These are phyloP conservation scores for Tetrahymena elliotti DNA, from an alignment of 73 alveolate species.

Conservation along the genomic window DNA sequence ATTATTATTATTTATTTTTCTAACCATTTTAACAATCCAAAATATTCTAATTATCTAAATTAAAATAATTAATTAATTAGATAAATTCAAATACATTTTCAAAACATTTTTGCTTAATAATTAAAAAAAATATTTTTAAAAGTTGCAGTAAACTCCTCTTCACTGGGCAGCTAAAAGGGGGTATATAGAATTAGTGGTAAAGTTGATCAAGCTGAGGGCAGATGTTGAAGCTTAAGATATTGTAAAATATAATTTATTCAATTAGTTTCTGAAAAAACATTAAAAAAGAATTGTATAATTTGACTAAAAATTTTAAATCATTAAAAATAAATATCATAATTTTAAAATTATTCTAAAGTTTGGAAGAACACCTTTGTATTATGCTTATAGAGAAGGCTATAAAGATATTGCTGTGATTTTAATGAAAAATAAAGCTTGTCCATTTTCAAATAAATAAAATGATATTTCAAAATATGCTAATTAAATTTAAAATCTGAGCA, in stretches of 20 bases:
- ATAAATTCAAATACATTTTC: too few species aligned
- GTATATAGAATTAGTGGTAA: neutral
- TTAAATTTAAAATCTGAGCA: neutral
- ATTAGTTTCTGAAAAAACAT: too few species aligned
- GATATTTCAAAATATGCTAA: neutral
- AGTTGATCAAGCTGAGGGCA: neutral
- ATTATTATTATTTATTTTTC: too few species aligned
- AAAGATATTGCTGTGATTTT: neutral
- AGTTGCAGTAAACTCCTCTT: neutral
- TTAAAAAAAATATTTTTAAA: too few species aligned
- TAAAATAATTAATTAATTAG: too few species aligned
- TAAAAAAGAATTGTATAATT: too few species aligned
- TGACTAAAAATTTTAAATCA: too few species aligned
- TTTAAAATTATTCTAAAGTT: too few species aligned
- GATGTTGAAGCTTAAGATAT: neutral
- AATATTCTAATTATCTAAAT: too few species aligned
- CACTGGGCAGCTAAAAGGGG: neutral
- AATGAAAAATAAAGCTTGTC: neutral
- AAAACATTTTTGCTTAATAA: too few species aligned
- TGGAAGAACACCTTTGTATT: neutral
- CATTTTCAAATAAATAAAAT: neutral
- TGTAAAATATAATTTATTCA: neutral
- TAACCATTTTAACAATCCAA: too few species aligned
- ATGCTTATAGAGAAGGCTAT: neutral
- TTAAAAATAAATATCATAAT: too few species aligned